Evolutionary conservation across 768 basidiomycete genomes (phyloP).

Genomic region (Gyrodon lividus): DNA sequence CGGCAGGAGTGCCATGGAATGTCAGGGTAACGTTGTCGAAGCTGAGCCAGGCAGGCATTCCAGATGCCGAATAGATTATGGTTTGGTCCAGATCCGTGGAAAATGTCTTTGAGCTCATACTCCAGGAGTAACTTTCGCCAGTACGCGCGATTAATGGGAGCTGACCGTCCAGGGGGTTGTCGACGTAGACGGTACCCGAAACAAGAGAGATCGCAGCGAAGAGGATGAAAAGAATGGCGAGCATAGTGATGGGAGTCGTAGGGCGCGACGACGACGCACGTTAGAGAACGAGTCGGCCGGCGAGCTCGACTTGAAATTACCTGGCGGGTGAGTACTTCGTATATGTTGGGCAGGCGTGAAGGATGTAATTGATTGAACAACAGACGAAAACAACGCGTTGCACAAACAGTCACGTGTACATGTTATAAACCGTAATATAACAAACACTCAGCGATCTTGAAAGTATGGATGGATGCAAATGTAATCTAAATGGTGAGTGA

Average conservation of each 20-base stretch:
- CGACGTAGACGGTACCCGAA: conserved; percentile 49
- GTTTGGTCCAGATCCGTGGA: conserved; percentile 41
- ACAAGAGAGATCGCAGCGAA: conserved; percentile 39
- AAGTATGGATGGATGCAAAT: conserved; percentile 13
- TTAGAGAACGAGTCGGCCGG: conserved; percentile 53
- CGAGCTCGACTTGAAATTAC: conserved; percentile 43
- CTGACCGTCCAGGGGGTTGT: conserved; percentile 67
- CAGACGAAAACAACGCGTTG: conserved; percentile 20
- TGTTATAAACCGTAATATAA: conserved; percentile 13
- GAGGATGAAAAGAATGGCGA: conserved; percentile 56
- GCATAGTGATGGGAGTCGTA: conserved; percentile 62
- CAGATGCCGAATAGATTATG: conserved; percentile 50
- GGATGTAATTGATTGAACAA: conserved; percentile 4
- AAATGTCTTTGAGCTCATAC: conserved; percentile 68
- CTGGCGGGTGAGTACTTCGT: conserved; percentile 6
- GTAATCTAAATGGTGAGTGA: conserved; percentile 22
- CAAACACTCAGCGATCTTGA: conserved; percentile 4
- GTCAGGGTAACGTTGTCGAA: conserved; percentile 63
- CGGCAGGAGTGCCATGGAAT: conserved; percentile 68
- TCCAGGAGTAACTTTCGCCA: conserved; percentile 63
- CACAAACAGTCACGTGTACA: conserved; percentile 27
- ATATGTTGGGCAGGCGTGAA: background rate
- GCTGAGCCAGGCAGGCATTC: conserved; percentile 72
- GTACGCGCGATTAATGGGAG: conserved; percentile 77
- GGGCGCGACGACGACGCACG: conserved; percentile 38